These are phyloP conservation scores for Lactarius sanguifluus DNA, from an alignment of 768 basidiomycete genomes.

Conservation along the genomic window DNA sequence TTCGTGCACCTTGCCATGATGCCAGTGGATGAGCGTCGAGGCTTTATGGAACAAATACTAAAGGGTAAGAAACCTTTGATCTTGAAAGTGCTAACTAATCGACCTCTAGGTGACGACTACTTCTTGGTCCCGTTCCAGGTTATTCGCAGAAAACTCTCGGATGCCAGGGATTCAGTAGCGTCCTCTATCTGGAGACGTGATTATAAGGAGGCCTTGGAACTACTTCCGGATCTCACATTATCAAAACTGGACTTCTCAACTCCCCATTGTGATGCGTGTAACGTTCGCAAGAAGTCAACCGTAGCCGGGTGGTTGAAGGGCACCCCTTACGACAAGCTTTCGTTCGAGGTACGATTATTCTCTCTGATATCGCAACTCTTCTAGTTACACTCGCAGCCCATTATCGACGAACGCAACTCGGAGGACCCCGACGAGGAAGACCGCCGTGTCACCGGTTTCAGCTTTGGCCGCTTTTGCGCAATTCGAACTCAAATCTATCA, in stretches of 20 bases:
- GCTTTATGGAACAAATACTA: conserved; percentile 54
- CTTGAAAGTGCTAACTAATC: conserved; percentile 6
- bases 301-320: conserved; percentile 63
- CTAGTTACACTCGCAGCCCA: conserved; percentile 13
- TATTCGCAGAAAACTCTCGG: conserved; percentile 66
- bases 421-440: conserved; percentile 34
- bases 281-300: conserved; percentile 68
- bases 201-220: conserved; percentile 65
- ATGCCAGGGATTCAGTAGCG: conserved; percentile 69
- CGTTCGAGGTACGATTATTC: conserved; percentile 54
- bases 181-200: conserved; percentile 82
- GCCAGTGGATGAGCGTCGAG: conserved; percentile 48
- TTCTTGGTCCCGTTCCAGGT: conserved; percentile 69
- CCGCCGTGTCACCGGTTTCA: conserved; percentile 38
- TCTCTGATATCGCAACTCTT: not conserved
- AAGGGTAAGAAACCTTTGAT: conserved; percentile 42
- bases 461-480: conserved; percentile 81
- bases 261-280: conserved; percentile 80
- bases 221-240: conserved; percentile 63
- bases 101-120: conserved; percentile 58
- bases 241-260: conserved; percentile 52
- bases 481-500: conserved; percentile 66
- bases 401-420: conserved; percentile 26
- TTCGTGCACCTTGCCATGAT: conserved; percentile 80
- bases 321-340: conserved; percentile 63